Base-by-base conservation (phyloP, 192 early-diverging fungal species). In the Coemansia sp. region DNA sequence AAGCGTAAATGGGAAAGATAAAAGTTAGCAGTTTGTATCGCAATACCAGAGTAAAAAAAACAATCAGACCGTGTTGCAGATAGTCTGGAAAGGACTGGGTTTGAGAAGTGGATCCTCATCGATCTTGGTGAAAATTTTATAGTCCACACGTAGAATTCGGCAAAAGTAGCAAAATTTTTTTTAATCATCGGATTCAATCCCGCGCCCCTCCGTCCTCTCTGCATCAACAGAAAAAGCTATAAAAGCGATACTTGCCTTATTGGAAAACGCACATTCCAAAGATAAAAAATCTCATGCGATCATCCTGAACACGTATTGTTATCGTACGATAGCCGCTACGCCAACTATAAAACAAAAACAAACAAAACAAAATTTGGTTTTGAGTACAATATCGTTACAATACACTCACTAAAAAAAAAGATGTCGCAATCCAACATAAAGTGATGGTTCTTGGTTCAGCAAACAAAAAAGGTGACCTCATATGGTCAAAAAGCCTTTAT, bases 81-180 rank as follows among this genome's bases (percentile, higher is more conserved):
- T 28, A 28, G 22, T 28, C 22, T 28, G 22, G 22, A 28, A 28
- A 28, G 22, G 22, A 33, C 5, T n/a, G 33, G 20, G 18, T 43
- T 33, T 8, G 22, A 28, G 22, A 28, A 28, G 22, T 57, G 36
- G 55, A 17, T 38, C 68, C 68, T 76, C 74, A 76, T 51, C 53
- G 74, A 76, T 76, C 74, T 76, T 76, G 74, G 74, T 71, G 64
- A 63, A 56, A 65, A 66, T 20, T 55, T 65, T 17, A 11, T 51
- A 28, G 35, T 70, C 73, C 55, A 66, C 67, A 70, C 51, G 9
- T 20, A 33, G 11, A 54, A 54, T 28, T 73, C 58, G 58, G 70
- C 32, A 61, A 54, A 28, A 67, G 37, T 57, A 57, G 55, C 55
- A 57, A 28, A 66, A 38, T 1, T 56, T 5, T 33, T 71, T 76